phyloP scores from a whole-genome alignment of 2,329 filamentous ascomycete species.

The Talaromyces sp. region DNA sequence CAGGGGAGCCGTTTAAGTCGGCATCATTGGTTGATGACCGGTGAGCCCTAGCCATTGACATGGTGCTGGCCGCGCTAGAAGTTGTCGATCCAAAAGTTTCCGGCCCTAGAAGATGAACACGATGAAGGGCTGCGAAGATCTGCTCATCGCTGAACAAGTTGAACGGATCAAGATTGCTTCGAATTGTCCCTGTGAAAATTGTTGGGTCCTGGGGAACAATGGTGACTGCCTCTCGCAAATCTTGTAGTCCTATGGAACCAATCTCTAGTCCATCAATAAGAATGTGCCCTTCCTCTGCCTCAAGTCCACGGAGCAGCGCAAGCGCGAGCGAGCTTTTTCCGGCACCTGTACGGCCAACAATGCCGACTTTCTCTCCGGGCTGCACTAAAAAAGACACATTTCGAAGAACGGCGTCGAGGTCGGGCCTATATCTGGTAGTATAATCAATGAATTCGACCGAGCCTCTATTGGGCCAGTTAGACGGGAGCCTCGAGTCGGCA shows the following conservation, averaged over 20 bases:
- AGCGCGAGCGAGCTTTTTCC: slow-evolving; percentile 32
- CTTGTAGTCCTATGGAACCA: not conserved
- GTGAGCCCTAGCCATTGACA: too few species aligned
- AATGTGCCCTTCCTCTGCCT: slow-evolving; percentile 24
- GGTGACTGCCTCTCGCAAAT: not conserved
- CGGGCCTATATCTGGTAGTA: not conserved
- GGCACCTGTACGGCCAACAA: slow-evolving; percentile 32
- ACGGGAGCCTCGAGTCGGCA: not conserved
- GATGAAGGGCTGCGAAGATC: not conserved
- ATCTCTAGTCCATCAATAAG: slow-evolving; percentile 24
- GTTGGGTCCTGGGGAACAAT: slow-evolving; percentile 1
- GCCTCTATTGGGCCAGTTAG: not conserved
- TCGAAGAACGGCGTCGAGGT: slow-evolving; percentile 20
- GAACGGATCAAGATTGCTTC: slow-evolving; percentile 5
- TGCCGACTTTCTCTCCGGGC: slow-evolving; percentile 27
- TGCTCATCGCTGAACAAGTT: not conserved
- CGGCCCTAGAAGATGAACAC: not conserved
- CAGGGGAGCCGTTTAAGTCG: too few species aligned
- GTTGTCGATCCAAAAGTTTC: too few species aligned
- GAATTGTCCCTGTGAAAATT: not conserved
- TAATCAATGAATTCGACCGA: not conserved
- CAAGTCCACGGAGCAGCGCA: slow-evolving; percentile 28
- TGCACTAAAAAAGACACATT: slow-evolving; percentile 23
- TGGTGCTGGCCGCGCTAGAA: too few species aligned
- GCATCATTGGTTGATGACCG: too few species aligned